These are phyloP conservation scores for Lasiosphaeris hirsuta DNA, from an alignment of 495 filamentous ascomycete species.

Conservation along the genomic window DNA sequence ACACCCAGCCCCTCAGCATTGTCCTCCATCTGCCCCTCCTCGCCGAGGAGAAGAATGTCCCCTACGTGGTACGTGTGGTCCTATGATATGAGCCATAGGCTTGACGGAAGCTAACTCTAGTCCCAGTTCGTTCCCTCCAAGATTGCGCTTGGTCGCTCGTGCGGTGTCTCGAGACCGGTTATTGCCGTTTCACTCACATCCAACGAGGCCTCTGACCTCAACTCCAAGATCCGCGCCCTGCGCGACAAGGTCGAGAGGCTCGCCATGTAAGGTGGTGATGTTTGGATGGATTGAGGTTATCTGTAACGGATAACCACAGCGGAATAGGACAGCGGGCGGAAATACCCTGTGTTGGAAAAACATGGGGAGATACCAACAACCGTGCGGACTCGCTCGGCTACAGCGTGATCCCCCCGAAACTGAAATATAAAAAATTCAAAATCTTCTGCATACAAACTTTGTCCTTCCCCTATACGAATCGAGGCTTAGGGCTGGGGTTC, in stretches of 20 bases:
- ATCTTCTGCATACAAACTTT: too few species aligned
- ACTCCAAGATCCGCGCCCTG: conserved; percentile 74
- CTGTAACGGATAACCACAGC: not conserved
- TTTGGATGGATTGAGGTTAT: not conserved
- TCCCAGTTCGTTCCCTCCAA: conserved; percentile 12
- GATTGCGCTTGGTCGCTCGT: conserved; percentile 76
- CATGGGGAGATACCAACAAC: too few species aligned
- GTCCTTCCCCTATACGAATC: too few species aligned
- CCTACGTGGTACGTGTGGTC: conserved; percentile 53
- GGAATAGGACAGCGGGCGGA: not conserved
- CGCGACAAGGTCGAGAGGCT: conserved; percentile 96
- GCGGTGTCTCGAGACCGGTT: conserved; percentile 81
- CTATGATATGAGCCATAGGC: conserved; percentile 44
- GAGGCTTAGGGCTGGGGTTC: too few species aligned
- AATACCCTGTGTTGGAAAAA: too few species aligned
- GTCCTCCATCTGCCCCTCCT: conserved; percentile 85
- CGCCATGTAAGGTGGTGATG: conserved; percentile 67
- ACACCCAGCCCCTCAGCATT: conserved; percentile 82
- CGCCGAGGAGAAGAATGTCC: conserved; percentile 64
- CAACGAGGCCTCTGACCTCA: conserved; percentile 88
- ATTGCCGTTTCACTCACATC: conserved; percentile 86
- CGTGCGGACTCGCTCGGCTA: too few species aligned
- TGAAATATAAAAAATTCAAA: too few species aligned
- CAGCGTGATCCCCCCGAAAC: too few species aligned
- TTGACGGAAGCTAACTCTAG: not conserved